Evolutionary conservation across 2,329 filamentous ascomycete species (phyloP).

Genomic region (Corniculantispora saksenae): DNA sequence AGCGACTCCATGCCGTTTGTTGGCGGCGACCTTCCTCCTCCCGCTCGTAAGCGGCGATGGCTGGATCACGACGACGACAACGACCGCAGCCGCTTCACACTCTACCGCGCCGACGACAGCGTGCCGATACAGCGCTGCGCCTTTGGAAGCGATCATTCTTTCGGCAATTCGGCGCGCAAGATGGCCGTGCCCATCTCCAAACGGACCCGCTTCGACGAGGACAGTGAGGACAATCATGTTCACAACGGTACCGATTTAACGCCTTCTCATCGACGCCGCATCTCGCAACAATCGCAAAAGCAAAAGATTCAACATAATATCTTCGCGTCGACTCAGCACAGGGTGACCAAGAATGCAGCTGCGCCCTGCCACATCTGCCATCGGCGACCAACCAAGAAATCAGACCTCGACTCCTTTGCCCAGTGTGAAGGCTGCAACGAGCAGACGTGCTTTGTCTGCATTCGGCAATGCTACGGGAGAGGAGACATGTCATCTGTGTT

Average conservation of each 20-base stretch:
- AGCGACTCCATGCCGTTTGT: conserved; percentile 18
- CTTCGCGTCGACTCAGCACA: not conserved
- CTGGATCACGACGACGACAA: conserved; percentile 9
- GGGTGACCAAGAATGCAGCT: conserved; percentile 31
- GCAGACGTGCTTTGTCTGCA: conserved; percentile 69
- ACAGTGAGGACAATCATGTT: not conserved
- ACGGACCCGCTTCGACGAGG: not conserved
- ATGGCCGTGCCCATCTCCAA: conserved; percentile 15
- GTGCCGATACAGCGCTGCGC: not conserved
- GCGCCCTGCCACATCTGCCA: conserved; percentile 68
- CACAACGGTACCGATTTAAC: not conserved
- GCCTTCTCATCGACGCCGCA: not conserved
- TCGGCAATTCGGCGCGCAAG: conserved; percentile 1
- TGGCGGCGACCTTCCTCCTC: conserved; percentile 12
- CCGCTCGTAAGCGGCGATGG: conserved; percentile 19
- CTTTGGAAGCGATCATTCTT: not conserved
- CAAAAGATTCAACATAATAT: not conserved
- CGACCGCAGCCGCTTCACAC: not conserved
- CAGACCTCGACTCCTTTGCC: conserved; percentile 66
- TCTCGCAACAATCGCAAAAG: not conserved
- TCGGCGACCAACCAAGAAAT: conserved; percentile 63
- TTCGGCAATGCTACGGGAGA: conserved; percentile 62
- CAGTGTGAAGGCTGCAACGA: conserved; percentile 63
- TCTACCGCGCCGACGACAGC: not conserved
- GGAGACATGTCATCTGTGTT: conserved; percentile 26